Evolutionary conservation across 306 rosid species (phyloP), one percentile per base, ranked within the genome.

Genomic region (Cicer pinnatifidum): DNA sequence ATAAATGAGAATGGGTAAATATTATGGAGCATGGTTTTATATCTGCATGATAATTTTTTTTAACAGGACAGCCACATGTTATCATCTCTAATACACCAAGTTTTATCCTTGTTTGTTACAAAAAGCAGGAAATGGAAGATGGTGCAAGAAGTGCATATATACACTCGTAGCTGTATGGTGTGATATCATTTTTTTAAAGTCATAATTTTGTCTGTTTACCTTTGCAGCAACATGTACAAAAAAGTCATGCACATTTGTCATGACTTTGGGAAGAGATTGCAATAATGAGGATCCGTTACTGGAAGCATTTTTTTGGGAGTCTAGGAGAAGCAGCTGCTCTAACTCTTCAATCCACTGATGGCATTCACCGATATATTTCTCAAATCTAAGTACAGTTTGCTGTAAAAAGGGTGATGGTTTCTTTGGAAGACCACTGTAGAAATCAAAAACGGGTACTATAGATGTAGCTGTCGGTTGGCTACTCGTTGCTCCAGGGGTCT

Each of bases 151-250:
- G 50, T 40, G 75, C 74, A 60, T 39, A 45, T 48, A 62, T 39
- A 45, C 50, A 62, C 43, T 69, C 62, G 4, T 46, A 71, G 79
- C 50, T 35, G 54, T 61, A 68, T 15, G 40, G 8, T 73, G 59
- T 11, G 61, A 57, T 9, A 45, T 73, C 12, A 54, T 44, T 46
- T 48, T 56, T 48, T 39, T 72, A 41, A 75, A 63, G 53, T 45
- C 8, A 67, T 28, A 71, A 11, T n/a, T 43, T 8, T 15, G 74
- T 84, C 17, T 50, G 46, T 69, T 69, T 82, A 95, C 99, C 99
- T 90, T 91, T 28, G 97, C 91, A 74, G 97, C 99, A 76, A 92
- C 97, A 1, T 95, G 97, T 85, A 95, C 91, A 75, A 95, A 95
- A 84, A 88, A 95, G 66, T 87, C 97, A 10, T 95, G 97, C 85